These are phyloP conservation scores for Boletus bicolor DNA, from an alignment of 768 basidiomycete genomes.

Conservation along the genomic window DNA sequence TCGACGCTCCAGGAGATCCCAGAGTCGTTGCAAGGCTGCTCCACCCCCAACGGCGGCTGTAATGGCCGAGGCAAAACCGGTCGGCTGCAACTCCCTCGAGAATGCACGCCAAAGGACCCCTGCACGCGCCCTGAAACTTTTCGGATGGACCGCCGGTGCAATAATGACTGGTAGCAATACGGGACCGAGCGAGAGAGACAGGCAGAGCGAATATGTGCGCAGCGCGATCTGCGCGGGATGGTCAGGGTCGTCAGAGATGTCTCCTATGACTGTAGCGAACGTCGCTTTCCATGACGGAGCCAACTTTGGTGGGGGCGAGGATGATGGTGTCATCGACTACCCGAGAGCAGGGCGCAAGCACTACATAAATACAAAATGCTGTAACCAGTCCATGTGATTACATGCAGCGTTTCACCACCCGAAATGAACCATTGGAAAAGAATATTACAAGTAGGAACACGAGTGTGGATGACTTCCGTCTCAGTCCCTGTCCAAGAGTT, in stretches of 20 bases:
- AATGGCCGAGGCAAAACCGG: slow-evolving; percentile 69
- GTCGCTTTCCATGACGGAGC: neutral
- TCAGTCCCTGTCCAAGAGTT: slow-evolving; percentile 2
- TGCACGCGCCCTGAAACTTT: slow-evolving; percentile 20
- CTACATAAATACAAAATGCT: neutral
- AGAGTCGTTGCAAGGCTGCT: slow-evolving; percentile 47
- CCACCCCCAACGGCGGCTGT: slow-evolving; percentile 65
- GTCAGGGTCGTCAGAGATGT: slow-evolving; percentile 33
- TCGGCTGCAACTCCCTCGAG: slow-evolving; percentile 52
- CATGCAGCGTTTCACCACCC: neutral
- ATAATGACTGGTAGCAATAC: slow-evolving; percentile 53
- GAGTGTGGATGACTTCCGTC: neutral
- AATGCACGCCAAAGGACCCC: slow-evolving; percentile 36
- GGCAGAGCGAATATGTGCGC: slow-evolving; percentile 63
- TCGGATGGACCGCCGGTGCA: slow-evolving; percentile 28
- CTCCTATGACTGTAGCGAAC: neutral
- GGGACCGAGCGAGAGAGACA: slow-evolving; percentile 67
- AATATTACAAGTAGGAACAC: neutral
- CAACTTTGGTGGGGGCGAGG: neutral
- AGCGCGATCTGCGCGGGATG: slow-evolving; percentile 59
- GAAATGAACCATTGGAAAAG: neutral
- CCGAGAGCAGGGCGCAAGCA: neutral
- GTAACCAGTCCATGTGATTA: slow-evolving; percentile 7
- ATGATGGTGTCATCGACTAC: slow-evolving; percentile 3
- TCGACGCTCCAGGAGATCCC: slow-evolving; percentile 28